Conservation (phyloP, 257 asterid genomes). For the Ophiorrhiza pumila region DNA sequence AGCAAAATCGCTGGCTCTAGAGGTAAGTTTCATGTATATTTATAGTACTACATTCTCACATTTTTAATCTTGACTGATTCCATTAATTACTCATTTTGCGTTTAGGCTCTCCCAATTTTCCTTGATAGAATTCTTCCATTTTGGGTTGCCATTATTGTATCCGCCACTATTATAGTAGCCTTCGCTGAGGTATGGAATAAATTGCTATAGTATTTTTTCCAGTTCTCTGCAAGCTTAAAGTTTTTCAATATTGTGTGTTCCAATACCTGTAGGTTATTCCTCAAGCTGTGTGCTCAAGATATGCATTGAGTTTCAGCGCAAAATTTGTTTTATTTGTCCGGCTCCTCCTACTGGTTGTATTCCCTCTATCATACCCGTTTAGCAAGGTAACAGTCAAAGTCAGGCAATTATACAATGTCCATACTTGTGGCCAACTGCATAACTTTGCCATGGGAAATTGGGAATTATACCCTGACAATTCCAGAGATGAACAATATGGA, state of each 20-base stretch:
- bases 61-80: neutral
- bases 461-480: neutral
- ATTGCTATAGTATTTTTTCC: neutral
- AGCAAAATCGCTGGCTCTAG: conserved; percentile 78
- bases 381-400: neutral
- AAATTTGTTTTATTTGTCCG: conserved; percentile 2
- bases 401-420: too few species aligned
- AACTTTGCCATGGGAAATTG: neutral
- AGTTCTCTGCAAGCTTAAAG: neutral
- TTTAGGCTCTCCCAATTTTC: conserved; percentile 80
- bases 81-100: neutral
- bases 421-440: too few species aligned
- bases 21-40: conserved; percentile 39
- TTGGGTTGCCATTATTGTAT: conserved; percentile 2
- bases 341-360: neutral
- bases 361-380: conserved; percentile 2
- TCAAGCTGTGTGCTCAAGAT: conserved; percentile 8
- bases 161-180: neutral
- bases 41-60: neutral
- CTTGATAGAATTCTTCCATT: conserved; percentile 29
- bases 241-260: neutral
- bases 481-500: neutral
- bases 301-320: conserved; percentile 8
- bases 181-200: neutral
- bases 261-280: neutral